These are phyloP conservation scores for Penicillium ochrochloron DNA, from an alignment of 495 filamentous ascomycete genomes.

Conservation along the genomic window DNA sequence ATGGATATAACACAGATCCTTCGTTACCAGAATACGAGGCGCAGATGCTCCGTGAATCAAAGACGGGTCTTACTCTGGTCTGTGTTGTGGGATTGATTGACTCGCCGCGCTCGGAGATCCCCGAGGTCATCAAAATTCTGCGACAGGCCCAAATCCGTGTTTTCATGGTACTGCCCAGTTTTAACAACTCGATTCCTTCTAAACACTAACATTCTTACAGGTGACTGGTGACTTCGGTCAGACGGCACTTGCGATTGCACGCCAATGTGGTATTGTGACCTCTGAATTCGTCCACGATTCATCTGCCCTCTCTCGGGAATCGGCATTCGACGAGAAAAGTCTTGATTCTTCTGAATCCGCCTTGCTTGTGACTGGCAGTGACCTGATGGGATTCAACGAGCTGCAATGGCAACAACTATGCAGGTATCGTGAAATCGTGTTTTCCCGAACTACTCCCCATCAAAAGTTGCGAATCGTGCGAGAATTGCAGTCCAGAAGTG, in stretches of 20 bases:
- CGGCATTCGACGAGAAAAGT: constrained; percentile 19
- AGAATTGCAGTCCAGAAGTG: constrained; percentile 59
- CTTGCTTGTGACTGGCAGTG: constrained; percentile 55
- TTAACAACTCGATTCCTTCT: neutral
- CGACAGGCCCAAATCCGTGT: constrained; percentile 65
- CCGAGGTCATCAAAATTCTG: constrained; percentile 59
- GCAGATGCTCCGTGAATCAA: constrained; percentile 52
- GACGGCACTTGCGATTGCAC: constrained; percentile 68
- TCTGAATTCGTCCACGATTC: constrained; percentile 21
- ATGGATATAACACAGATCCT: constrained; percentile 35
- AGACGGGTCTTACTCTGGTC: constrained; percentile 58
- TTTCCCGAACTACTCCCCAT: constrained; percentile 72
- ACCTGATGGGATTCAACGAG: constrained; percentile 62
- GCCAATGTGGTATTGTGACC: constrained; percentile 65
- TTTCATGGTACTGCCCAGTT: constrained; percentile 53
- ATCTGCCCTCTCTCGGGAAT: constrained; percentile 13
- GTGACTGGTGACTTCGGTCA: constrained; percentile 69
- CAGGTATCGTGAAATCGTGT: constrained; percentile 67
- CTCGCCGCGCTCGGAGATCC: constrained; percentile 68
- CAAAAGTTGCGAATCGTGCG: constrained; percentile 76
- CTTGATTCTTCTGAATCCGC: constrained; percentile 42
- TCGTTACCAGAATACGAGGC: constrained; percentile 55
- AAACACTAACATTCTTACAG: constrained; percentile 6
- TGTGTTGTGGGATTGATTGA: constrained; percentile 71
- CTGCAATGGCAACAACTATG: constrained; percentile 62